phyloP scores from a whole-genome alignment of 2,329 filamentous ascomycete species.

The Fusarium zealandicum region DNA sequence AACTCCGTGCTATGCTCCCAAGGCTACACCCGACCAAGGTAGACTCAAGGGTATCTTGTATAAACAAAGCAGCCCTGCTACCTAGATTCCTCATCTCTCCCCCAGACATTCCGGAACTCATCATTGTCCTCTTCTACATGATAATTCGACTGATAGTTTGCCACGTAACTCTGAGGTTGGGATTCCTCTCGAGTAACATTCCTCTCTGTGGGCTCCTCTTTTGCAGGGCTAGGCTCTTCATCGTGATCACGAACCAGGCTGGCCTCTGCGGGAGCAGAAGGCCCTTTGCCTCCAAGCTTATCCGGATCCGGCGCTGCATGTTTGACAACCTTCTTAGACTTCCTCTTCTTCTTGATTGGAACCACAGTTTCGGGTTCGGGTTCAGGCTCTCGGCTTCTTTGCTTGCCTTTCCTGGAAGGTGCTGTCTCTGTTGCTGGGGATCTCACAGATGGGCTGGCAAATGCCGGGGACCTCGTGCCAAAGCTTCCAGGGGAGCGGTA shows the following conservation, averaged over 20 bases:
- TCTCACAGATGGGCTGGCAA: slow-evolving; percentile 31
- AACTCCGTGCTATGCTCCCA: slow-evolving; percentile 41
- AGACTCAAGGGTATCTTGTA: slow-evolving; percentile 29
- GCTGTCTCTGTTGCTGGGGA: slow-evolving; percentile 25
- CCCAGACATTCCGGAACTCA: slow-evolving; percentile 58
- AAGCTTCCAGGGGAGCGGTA: slow-evolving; percentile 53
- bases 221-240: slow-evolving; percentile 29
- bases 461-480: slow-evolving; percentile 40
- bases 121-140: slow-evolving; percentile 47
- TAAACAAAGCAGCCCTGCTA: slow-evolving; percentile 24
- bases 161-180: slow-evolving; percentile 15
- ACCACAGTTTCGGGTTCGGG: slow-evolving; percentile 43
- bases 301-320: slow-evolving; percentile 45
- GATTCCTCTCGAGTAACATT: slow-evolving; percentile 12
- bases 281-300: slow-evolving; percentile 36
- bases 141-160: slow-evolving; percentile 42
- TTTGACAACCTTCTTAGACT: slow-evolving; percentile 46
- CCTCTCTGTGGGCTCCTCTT: slow-evolving; percentile 31
- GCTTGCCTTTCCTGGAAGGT: slow-evolving; percentile 35
- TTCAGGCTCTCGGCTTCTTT: slow-evolving; percentile 29
- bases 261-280: slow-evolving; percentile 27
- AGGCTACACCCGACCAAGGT: slow-evolving; percentile 10
- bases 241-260: slow-evolving; percentile 23
- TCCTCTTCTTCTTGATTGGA: slow-evolving; percentile 51
- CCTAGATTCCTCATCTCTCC: slow-evolving; percentile 37